Evolutionary conservation across 768 basidiomycete genomes (phyloP).

Genomic region (Tricholoma saponaceum): DNA sequence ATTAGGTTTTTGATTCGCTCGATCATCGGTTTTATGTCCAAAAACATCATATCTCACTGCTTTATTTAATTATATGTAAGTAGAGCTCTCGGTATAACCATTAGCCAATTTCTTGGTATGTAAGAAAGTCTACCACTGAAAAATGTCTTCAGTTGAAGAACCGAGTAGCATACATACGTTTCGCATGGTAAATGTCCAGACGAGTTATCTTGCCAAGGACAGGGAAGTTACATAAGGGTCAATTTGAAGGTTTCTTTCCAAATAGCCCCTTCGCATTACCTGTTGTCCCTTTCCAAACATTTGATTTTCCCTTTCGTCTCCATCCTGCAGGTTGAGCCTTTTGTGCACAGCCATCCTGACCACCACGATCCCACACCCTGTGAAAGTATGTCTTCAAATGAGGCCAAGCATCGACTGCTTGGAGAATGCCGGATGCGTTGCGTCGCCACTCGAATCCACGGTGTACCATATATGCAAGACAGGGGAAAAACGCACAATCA

Average conservation of each 20-base stretch:
- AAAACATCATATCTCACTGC: no score
- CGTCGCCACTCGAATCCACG: slow-evolving; percentile 20
- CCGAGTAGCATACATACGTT: background rate
- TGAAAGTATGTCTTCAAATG: slow-evolving; percentile 18
- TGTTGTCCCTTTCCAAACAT: slow-evolving; percentile 17
- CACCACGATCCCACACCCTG: slow-evolving; percentile 18
- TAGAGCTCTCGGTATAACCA: no score
- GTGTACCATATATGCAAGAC: slow-evolving; percentile 25
- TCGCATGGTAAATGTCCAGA: background rate
- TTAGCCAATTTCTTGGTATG: no score
- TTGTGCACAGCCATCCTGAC: slow-evolving; percentile 19
- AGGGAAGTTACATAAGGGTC: no score
- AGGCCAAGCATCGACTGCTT: slow-evolving; percentile 16
- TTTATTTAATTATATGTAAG: no score
- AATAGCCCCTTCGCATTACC: slow-evolving; percentile 8
- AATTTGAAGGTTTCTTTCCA: no score
- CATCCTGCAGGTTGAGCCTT: slow-evolving; percentile 21
- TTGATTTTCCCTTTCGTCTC: slow-evolving; percentile 17
- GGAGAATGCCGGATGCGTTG: background rate
- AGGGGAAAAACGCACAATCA: slow-evolving; percentile 24
- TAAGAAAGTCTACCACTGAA: background rate
- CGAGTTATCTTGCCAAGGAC: background rate
- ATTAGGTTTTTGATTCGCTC: no score
- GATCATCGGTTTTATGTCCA: no score
- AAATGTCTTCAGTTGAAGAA: background rate